Evolutionary conservation across 2,329 filamentous ascomycete genomes (phyloP).

Genomic region (Seiridium cupressi): DNA sequence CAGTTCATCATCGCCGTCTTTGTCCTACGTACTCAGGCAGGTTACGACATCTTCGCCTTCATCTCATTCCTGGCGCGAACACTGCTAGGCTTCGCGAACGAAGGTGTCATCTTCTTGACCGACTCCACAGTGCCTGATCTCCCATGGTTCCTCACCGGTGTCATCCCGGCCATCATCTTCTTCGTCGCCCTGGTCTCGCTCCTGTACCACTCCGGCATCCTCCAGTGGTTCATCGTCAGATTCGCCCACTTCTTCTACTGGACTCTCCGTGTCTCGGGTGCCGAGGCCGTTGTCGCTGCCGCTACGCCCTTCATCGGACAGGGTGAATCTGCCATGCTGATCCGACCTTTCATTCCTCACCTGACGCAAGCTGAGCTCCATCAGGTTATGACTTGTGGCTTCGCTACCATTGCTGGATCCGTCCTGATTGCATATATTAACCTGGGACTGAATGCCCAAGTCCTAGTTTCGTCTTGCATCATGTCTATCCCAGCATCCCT

Average conservation of each 20-base stretch:
- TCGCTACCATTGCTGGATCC: conserved; percentile 87
- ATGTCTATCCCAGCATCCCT: conserved; percentile 94
- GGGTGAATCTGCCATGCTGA: conserved; percentile 90
- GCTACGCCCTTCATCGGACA: conserved; percentile 94
- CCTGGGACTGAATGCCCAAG: conserved; percentile 80
- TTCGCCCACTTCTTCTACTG: conserved; percentile 92
- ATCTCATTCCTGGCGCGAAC: conserved; percentile 72
- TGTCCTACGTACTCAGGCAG: conserved; percentile 75
- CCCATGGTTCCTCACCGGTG: conserved; percentile 70
- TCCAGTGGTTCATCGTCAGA: conserved; percentile 89
- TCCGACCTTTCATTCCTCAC: conserved; percentile 81
- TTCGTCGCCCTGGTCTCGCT: conserved; percentile 92
- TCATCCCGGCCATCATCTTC: conserved; percentile 93
- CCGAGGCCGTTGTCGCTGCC: conserved; percentile 89
- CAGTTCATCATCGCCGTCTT: conserved; percentile 90
- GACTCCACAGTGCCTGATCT: conserved; percentile 37
- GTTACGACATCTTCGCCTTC: conserved; percentile 91
- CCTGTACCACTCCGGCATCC: conserved; percentile 73
- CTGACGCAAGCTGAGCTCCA: conserved; percentile 86
- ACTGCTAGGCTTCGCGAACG: conserved; percentile 71
- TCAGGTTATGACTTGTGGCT: conserved; percentile 89
- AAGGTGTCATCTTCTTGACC: conserved; percentile 74
- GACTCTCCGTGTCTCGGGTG: conserved; percentile 81
- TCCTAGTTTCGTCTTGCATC: conserved; percentile 85
- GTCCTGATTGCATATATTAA: conserved; percentile 83